Evolutionary conservation across 371 early-diverging fungal species (phyloP), one percentile per base, ranked within the genome.

Genomic region (Mucor sp.): DNA sequence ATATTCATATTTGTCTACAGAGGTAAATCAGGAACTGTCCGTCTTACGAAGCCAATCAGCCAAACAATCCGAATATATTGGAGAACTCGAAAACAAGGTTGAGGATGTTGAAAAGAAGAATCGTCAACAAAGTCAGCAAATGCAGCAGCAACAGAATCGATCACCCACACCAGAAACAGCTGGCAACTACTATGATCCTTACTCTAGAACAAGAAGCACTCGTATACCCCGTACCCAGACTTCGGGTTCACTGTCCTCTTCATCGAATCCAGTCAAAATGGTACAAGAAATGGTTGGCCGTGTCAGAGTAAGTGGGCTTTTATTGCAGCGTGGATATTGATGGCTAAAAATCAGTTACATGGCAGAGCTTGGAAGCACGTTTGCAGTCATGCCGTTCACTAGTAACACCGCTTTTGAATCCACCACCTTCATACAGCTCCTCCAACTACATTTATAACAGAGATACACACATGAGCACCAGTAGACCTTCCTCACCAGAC

Each of bases 251-350:
- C 27, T 71, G n/a, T 72, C 80, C 28, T 39, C 75, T 28, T 67
- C 74, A 11, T 74, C 80, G 1, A 90, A 88, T 70, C 87, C 89
- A 7, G 88, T 90, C 58, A 86, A 84, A 60, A 86, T 87, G 82
- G 89, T 89, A 21, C 89, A 89, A 73, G 89, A 90, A 32, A 90
- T 90, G 87, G 87, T 90, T n/a, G 85, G 88, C 32, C 81, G 90
- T 32, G 90, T 90, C 44, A 87, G 87, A 79, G 89, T 87, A 84
- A 70, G 66, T 68, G 33, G 19, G 14, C 11, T 7, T 35, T 3
- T 1, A 7, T 44, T 44, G 9, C 25, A 25, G 17, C 23, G 37
- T 23, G 44, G 25, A 7, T n/a, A 19, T n/a, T n/a, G 44, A 6
- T 44, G 17, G 19, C 19, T 44, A 44, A 44, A 50, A 2, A 23